Evolutionary conservation across 495 filamentous ascomycete genomes (phyloP).

Genomic region (Penicillium soppii): DNA sequence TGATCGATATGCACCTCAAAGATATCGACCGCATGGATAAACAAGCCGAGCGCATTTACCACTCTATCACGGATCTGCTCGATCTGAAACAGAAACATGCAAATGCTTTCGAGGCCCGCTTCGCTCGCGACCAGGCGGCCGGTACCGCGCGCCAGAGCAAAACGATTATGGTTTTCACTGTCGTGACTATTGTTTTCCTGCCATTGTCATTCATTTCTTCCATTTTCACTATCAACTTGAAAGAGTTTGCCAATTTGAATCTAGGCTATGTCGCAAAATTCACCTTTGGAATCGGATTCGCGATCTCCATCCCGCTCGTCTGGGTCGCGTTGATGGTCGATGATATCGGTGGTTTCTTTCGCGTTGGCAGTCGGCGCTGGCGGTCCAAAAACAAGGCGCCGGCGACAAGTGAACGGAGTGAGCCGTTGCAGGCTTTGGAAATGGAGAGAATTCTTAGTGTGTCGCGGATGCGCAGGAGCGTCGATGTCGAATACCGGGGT

Average conservation of each 20-base stretch:
- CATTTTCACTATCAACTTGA: slow-evolving; percentile 65
- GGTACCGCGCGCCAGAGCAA: slow-evolving; percentile 67
- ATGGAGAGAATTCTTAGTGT: slow-evolving; percentile 34
- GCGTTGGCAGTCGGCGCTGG: slow-evolving; percentile 30
- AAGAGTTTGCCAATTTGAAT: slow-evolving; percentile 51
- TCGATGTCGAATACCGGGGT: slow-evolving; percentile 30
- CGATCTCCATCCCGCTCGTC: slow-evolving; percentile 63
- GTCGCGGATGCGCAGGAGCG: slow-evolving; percentile 26
- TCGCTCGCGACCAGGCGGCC: slow-evolving; percentile 64
- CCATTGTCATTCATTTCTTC: slow-evolving; percentile 66
- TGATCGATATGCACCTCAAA: slow-evolving; percentile 60
- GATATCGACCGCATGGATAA: slow-evolving; percentile 69
- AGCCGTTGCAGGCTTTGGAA: slow-evolving; percentile 18
- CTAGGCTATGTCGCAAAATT: slow-evolving; percentile 61
- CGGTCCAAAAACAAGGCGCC: slow-evolving; percentile 11
- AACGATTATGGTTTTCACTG: slow-evolving; percentile 74
- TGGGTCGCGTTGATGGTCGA: slow-evolving; percentile 57
- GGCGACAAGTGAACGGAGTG: not conserved
- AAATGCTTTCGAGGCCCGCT: slow-evolving; percentile 68
- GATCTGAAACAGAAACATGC: slow-evolving; percentile 67
- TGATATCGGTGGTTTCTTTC: slow-evolving; percentile 49
- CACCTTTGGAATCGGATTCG: slow-evolving; percentile 65
- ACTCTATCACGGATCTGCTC: slow-evolving; percentile 60
- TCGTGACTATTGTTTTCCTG: slow-evolving; percentile 69
- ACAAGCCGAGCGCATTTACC: slow-evolving; percentile 64